Conservation (phyloP, 2,329 filamentous ascomycete genomes). For the Clathrospora elynae region DNA sequence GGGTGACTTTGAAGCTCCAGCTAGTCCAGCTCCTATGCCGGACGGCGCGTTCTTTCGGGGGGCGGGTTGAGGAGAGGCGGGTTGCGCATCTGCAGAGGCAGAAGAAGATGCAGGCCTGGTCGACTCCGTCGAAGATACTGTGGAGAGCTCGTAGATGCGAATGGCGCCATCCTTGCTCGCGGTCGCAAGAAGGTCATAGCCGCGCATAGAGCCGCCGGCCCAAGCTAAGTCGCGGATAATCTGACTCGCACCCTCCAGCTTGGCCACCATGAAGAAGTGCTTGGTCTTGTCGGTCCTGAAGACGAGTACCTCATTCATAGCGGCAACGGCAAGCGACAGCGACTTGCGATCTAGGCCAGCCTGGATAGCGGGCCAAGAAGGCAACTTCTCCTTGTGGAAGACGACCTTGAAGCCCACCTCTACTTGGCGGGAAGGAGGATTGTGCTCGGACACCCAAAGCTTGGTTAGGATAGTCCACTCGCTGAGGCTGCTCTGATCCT, state of each 20-base stretch:
- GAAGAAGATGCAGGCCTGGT: too few relatives aligned
- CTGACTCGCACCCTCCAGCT: slow-evolving; percentile 73
- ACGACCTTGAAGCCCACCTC: slow-evolving; percentile 84
- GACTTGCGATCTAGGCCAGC: slow-evolving; percentile 82
- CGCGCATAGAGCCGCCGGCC: slow-evolving; percentile 88
- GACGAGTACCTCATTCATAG: slow-evolving; percentile 80
- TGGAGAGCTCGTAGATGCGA: slow-evolving; percentile 82
- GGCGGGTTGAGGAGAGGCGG: slow-evolving; percentile 33
- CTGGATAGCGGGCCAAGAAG: slow-evolving; percentile 75
- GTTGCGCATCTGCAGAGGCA: slow-evolving; percentile 10
- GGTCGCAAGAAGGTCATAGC: slow-evolving; percentile 88
- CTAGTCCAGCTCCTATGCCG: slow-evolving; percentile 60
- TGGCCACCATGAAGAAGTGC: slow-evolving; percentile 83
- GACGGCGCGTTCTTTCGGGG: slow-evolving; percentile 50
- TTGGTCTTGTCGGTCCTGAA: slow-evolving; percentile 77
- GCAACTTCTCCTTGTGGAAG: slow-evolving; percentile 86
- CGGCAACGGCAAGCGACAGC: slow-evolving; percentile 80
- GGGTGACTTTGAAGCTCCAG: slow-evolving; percentile 49
- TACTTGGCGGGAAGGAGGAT: slow-evolving; percentile 72
- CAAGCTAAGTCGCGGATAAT: slow-evolving; percentile 88
- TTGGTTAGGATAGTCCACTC: slow-evolving; percentile 78
- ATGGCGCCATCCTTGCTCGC: slow-evolving; percentile 91
- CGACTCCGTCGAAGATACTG: slow-evolving; percentile 50
- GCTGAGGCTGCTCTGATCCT: slow-evolving; percentile 78
- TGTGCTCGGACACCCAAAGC: slow-evolving; percentile 70